phyloP scores from a whole-genome alignment of 257 asterid species.

The Solanum virginianum region DNA sequence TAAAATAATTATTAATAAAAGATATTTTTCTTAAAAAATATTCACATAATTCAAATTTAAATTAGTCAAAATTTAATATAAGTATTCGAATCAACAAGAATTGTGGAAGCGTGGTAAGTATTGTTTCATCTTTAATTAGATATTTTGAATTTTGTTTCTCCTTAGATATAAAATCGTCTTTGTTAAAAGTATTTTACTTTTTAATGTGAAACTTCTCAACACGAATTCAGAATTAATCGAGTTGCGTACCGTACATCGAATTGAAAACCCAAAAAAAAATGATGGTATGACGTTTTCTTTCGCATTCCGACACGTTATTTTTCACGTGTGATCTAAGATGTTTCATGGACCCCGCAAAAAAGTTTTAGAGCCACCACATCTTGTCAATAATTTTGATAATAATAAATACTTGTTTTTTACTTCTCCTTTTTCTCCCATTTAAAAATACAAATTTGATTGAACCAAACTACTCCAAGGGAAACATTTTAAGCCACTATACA shows the following conservation, averaged over 20 bases:
- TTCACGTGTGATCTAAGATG: constrained; percentile 13
- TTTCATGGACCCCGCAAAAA: not conserved
- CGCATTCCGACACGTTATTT: constrained; percentile 6
- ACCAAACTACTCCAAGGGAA: not conserved
- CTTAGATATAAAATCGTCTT: no score
- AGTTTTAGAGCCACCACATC: not conserved
- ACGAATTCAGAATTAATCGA: no score
- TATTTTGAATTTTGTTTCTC: fast-evolving
- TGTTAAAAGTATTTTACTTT: no score
- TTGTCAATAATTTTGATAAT: not conserved
- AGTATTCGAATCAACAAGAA: no score
- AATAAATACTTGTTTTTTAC: not conserved
- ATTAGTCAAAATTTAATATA: no score
- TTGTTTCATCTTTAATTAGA: no score
- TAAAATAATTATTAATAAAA: no score
- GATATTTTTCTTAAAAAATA: fast-evolving
- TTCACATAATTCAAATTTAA: no score
- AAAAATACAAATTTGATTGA: not conserved
- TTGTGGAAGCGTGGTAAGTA: no score
- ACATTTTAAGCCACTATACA: not conserved
- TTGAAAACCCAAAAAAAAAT: no score
- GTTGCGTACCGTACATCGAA: fast-evolving
- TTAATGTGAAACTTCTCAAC: fast-evolving
- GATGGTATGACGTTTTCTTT: not conserved
- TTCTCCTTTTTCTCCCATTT: not conserved